These are phyloP conservation scores for Beauveria bassiana DNA, from an alignment of 2,329 filamentous ascomycete genomes.

Conservation along the genomic window DNA sequence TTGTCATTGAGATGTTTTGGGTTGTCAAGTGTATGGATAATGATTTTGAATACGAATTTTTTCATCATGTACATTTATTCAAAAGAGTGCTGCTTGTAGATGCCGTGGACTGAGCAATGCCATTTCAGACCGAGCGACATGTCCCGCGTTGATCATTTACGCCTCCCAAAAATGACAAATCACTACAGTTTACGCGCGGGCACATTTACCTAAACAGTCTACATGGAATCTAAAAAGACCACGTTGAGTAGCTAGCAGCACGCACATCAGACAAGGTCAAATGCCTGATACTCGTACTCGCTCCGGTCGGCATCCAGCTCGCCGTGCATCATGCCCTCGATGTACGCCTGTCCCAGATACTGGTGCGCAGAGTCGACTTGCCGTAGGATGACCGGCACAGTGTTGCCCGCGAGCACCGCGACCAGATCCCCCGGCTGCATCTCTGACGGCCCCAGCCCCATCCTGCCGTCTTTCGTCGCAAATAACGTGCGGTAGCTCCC, in stretches of 20 bases:
- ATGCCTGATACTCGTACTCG: neutral
- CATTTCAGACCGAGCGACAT: neutral
- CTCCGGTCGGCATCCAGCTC: neutral
- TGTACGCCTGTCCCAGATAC: neutral
- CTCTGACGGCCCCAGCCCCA: neutral
- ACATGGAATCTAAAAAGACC: neutral
- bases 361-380: neutral
- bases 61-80: neutral
- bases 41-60: neutral
- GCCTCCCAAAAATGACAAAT: no score
- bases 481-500: neutral
- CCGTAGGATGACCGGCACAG: neutral
- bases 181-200: no score
- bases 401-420: neutral
- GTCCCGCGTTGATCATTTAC: neutral
- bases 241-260: neutral
- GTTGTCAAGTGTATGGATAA: neutral
- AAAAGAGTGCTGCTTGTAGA: neutral
- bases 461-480: neutral
- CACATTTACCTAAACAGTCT: neutral
- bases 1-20: neutral
- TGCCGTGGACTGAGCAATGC: neutral
- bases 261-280: neutral
- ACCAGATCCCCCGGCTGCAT: neutral
- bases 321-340: constrained; percentile 1